These are phyloP conservation scores for Pichia sp. DNA, from an alignment of 1,139 yeast genomes.

Conservation along the genomic window DNA sequence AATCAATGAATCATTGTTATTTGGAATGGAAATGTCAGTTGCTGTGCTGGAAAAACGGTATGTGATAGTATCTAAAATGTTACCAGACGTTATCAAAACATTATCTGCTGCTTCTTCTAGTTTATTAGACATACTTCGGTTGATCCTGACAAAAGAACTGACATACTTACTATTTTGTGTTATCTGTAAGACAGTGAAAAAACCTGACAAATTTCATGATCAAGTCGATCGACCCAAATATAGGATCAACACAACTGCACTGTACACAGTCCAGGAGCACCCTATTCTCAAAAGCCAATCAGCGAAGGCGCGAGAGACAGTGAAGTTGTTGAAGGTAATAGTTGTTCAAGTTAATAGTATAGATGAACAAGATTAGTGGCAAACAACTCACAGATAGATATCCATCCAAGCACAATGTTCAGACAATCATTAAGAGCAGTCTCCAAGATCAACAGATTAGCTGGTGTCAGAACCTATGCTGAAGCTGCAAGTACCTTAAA, in stretches of 20 bases:
- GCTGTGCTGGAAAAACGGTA: slow-evolving; percentile 26
- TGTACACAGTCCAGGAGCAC: neutral
- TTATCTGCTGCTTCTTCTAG: slow-evolving; percentile 27
- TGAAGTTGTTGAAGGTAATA: neutral
- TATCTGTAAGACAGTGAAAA: too few species aligned
- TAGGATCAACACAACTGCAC: neutral
- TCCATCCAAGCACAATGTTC: slow-evolving; percentile 39
- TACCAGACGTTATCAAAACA: slow-evolving; percentile 27
- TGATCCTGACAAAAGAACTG: too few species aligned
- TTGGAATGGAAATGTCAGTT: slow-evolving; percentile 27
- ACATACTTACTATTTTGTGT: too few species aligned
- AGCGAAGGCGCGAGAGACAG: neutral
- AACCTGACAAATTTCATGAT: neutral
- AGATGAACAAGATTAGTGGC: neutral
- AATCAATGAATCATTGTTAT: slow-evolving; percentile 25
- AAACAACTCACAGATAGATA: neutral
- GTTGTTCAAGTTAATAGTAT: neutral
- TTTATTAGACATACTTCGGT: slow-evolving; percentile 21
- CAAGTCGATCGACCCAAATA: neutral
- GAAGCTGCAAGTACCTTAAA: slow-evolving; percentile 71
- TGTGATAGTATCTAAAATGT: slow-evolving; percentile 26
- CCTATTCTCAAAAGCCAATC: neutral
- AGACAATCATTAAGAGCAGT: slow-evolving; percentile 63
- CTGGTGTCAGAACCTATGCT: slow-evolving; percentile 74
- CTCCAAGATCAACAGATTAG: slow-evolving; percentile 45